Conservation (phyloP, 148 eudicot species). For the Silene uniflora region DNA sequence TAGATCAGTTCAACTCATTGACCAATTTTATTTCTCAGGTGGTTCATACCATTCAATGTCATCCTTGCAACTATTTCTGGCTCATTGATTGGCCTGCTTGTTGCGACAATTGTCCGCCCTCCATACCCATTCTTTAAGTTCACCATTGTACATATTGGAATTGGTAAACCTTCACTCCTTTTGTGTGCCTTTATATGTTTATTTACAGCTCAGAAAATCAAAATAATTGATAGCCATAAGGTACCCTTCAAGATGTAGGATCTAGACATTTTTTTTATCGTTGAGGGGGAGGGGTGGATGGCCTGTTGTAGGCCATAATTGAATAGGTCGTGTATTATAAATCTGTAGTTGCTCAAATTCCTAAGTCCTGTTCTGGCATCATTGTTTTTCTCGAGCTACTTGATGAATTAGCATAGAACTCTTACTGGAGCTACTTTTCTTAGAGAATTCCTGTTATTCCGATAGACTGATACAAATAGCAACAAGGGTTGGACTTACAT, state of each 20-base stretch:
- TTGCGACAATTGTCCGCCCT: conserved; percentile 64
- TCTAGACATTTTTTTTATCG: no score
- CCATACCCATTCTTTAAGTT: conserved; percentile 95
- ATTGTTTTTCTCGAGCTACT: not conserved
- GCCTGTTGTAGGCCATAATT: no score
- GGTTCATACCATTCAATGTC: conserved; percentile 95
- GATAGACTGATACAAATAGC: not conserved
- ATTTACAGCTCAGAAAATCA: not conserved
- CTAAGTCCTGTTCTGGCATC: not conserved
- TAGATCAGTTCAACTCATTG: not conserved
- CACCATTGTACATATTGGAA: conserved; percentile 87
- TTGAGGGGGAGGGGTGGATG: no score
- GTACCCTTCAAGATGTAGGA: not conserved
- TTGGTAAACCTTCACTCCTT: conserved; percentile 41
- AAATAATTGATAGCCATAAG: not conserved
- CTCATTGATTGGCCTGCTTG: conserved; percentile 74
- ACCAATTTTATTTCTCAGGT: conserved; percentile 45
- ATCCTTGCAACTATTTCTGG: conserved; percentile 76
- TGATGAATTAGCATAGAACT: not conserved
- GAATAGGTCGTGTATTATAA: no score
- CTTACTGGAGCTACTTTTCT: not conserved
- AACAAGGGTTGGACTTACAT: not conserved
- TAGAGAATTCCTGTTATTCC: not conserved
- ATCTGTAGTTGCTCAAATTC: not conserved
- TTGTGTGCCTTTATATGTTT: not conserved